phyloP scores from a whole-genome alignment of 2,329 filamentous ascomycete genomes.

The Lasiodiplodia citricola region DNA sequence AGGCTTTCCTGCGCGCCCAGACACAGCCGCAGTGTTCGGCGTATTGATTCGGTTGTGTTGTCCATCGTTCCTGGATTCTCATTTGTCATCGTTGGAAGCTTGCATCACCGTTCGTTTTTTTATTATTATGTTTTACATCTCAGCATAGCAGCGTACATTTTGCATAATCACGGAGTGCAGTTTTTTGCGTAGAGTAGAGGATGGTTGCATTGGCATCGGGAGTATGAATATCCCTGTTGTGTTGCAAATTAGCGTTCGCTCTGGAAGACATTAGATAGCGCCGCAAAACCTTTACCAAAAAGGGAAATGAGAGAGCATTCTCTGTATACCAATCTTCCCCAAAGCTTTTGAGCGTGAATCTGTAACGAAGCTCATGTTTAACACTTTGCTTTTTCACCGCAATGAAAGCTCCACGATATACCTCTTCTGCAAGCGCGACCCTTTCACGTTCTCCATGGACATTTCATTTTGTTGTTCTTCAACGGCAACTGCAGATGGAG shows the following conservation, averaged over 20 bases:
- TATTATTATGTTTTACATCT: background rate
- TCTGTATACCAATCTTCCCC: background rate
- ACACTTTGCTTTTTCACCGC: too few species aligned
- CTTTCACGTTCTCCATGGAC: background rate
- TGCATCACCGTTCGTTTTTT: background rate
- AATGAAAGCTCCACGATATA: too few species aligned
- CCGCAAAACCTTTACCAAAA: background rate
- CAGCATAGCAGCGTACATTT: background rate
- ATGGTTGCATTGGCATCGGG: background rate
- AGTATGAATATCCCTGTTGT: background rate
- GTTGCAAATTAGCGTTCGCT: background rate
- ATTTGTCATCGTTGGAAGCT: background rate
- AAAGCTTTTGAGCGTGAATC: background rate
- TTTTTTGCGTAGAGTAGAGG: background rate
- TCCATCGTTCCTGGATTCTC: background rate
- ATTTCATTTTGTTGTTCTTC: too few species aligned
- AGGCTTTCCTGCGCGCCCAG: slow-evolving; percentile 48
- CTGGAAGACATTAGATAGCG: background rate
- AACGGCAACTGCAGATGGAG: too few species aligned
- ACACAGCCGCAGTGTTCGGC: slow-evolving; percentile 37
- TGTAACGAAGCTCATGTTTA: too few species aligned
- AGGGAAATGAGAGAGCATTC: background rate
- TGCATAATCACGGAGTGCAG: background rate
- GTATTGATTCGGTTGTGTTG: background rate
- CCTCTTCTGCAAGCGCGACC: background rate